phyloP scores from a whole-genome alignment of 163 green algal species.

The Botryococcus braunii region DNA sequence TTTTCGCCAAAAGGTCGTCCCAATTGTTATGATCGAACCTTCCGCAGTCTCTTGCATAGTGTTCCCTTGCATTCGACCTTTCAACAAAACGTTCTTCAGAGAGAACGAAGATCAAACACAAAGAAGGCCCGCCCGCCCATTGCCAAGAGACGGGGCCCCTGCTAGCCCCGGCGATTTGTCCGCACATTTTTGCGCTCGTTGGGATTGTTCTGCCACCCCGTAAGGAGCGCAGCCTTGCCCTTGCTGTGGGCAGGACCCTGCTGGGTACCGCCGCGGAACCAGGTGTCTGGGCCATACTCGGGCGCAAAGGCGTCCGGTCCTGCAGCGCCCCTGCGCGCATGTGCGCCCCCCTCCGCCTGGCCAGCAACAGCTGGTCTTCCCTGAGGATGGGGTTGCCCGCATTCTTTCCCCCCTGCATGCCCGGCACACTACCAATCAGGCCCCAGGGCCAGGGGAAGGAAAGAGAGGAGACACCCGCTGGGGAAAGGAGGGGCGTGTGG shows the following conservation, averaged over 20 bases:
- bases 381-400: conserved; percentile 65
- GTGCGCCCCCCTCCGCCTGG: conserved; percentile 35
- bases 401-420: conserved; percentile 49
- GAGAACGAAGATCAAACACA: too few species aligned
- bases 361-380: conserved; percentile 73
- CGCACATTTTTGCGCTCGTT: conserved; percentile 67
- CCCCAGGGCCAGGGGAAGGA: too few species aligned
- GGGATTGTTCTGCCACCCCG: conserved; percentile 67
- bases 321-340: conserved; percentile 13
- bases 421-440: conserved; percentile 4
- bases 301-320: conserved; percentile 65
- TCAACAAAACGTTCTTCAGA: too few species aligned
- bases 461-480: neutral
- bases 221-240: conserved; percentile 40
- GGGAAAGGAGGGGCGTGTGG: neutral
- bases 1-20: too few species aligned
- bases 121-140: too few species aligned
- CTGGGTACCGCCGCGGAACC: conserved; percentile 14
- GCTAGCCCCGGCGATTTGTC: conserved; percentile 52
- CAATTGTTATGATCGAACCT: too few species aligned
- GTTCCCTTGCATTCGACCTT: too few species aligned
- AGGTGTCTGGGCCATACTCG: conserved; percentile 43
- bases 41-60: too few species aligned
- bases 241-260: conserved; percentile 19
- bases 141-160: neutral